Evolutionary conservation across 768 basidiomycete genomes (phyloP).

Genomic region (Mycena leptocephala): DNA sequence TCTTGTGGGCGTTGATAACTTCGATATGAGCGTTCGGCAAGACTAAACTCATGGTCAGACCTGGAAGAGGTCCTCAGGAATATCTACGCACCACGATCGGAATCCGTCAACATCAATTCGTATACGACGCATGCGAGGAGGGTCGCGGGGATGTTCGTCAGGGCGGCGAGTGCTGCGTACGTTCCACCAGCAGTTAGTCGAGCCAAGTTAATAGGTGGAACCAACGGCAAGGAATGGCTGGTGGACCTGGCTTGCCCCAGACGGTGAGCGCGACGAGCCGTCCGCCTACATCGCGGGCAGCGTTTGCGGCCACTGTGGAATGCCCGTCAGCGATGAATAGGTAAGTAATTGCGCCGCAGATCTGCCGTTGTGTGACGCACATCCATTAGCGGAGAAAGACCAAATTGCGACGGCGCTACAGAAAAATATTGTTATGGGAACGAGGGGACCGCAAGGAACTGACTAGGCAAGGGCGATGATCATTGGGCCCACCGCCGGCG

Average conservation of each 20-base stretch:
- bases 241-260: constrained; percentile 65
- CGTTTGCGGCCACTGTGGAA: constrained; percentile 67
- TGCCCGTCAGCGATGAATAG: neutral
- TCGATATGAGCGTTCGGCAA: constrained; percentile 13
- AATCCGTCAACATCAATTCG: constrained; percentile 73
- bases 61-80: neutral
- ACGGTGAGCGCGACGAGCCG: constrained; percentile 73
- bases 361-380: too few species aligned
- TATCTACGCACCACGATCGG: constrained; percentile 67
- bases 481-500: too few species aligned
- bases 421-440: too few species aligned
- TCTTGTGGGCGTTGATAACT: constrained; percentile 28
- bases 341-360: neutral
- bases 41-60: constrained; percentile 21
- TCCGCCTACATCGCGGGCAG: constrained; percentile 79
- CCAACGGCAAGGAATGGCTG: neutral
- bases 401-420: constrained; percentile 70
- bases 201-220: neutral
- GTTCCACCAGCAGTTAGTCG: constrained; percentile 48
- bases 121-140: too few species aligned
- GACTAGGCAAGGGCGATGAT: constrained; percentile 74
- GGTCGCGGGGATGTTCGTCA: too few species aligned
- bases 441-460: constrained; percentile 36
- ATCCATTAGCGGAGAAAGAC: constrained; percentile 69
- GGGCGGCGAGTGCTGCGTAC: constrained; percentile 75